Base-by-base conservation (phyloP, 2,329 filamentous ascomycete species). In the Stachybotrys echinatus region DNA sequence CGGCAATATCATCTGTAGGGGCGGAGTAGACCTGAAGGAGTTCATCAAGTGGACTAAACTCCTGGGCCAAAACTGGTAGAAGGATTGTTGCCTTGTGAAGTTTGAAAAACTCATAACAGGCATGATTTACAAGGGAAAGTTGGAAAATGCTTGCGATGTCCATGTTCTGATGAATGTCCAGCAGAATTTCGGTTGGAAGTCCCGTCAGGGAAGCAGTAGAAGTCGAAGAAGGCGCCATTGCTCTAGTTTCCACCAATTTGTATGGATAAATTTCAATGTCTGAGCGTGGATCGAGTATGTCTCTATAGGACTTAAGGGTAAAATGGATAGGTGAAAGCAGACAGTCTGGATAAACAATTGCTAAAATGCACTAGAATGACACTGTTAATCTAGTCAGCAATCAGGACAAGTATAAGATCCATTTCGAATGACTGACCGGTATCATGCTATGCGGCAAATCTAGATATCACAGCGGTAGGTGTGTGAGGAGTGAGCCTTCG, bases 1-100 rank as follows among this genome's bases (percentile, higher is more conserved):
- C 52, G 12, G 57, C 48, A 12, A 73, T 53, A 48, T 76, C 72
- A 3, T 62, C 61, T 8, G 61, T 57, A 3, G 69, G 67, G 19
- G 74, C 71, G 12, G 72, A 76, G 49, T 74, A 70, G 18, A 77
- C 58, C 50, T 74, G 73, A 18, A 80, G 64, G 12, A 81, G 64
- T 17, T 70, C 69, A 18, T 74, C 66, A 31, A 77, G 65, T 1
- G 66, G 78, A 52, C 63, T 69, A 50, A 71, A 74, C 21, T 77
- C 73, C 6, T 61, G 61, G 43, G 60, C 55, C 5, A 79, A 60
- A 37, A 76, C 65, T 4, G 65, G 65, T 12, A 74, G 58, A 44
- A 80, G 55, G 20, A 81, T 71, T 1, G 62, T 58, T 1, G 65
- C 54, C 58, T 71, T 73, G 55, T 74, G 66, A 4, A 59, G 58